phyloP scores from a whole-genome alignment of 352 stramenopile species.

The Globisporangium okanoganense region DNA sequence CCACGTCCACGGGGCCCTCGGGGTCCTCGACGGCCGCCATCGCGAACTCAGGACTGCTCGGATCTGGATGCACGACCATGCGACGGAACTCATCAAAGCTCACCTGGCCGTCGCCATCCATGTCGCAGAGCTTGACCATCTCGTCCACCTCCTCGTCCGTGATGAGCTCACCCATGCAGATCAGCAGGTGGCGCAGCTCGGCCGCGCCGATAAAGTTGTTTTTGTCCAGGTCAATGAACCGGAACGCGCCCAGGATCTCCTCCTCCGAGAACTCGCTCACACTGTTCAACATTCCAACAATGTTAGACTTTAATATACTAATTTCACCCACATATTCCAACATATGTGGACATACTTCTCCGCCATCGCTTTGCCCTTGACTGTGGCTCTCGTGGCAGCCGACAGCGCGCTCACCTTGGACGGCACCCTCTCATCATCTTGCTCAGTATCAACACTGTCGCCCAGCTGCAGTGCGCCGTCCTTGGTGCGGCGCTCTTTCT shows the following conservation, averaged over 20 bases:
- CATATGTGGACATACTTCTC: slow-evolving; percentile 24
- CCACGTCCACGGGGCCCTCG: slow-evolving; percentile 20
- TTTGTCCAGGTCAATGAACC: slow-evolving; percentile 92
- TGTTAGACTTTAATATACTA: background rate
- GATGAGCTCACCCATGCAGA: slow-evolving; percentile 95
- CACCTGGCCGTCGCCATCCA: slow-evolving; percentile 91
- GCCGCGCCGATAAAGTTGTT: slow-evolving; percentile 92
- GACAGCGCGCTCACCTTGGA: slow-evolving; percentile 16
- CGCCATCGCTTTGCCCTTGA: slow-evolving; percentile 18
- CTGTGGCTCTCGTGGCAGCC: slow-evolving; percentile 13
- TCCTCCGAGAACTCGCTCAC: slow-evolving; percentile 87
- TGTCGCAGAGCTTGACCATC: slow-evolving; percentile 93
- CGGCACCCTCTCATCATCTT: background rate
- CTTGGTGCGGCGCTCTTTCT: slow-evolving; percentile 72
- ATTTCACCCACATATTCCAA: background rate
- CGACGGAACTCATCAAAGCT: slow-evolving; percentile 90
- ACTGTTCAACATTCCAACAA: background rate
- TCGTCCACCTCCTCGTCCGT: slow-evolving; percentile 93
- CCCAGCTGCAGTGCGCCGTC: slow-evolving; percentile 30
- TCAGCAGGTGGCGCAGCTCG: slow-evolving; percentile 91
- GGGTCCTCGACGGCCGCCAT: slow-evolving; percentile 24
- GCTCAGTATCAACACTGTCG: slow-evolving; percentile 4
- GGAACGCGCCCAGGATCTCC: slow-evolving; percentile 89
- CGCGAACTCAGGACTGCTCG: slow-evolving; percentile 74
- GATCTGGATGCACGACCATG: slow-evolving; percentile 90